phyloP scores from a whole-genome alignment of 768 basidiomycete genomes.

The Boletellus ananas region DNA sequence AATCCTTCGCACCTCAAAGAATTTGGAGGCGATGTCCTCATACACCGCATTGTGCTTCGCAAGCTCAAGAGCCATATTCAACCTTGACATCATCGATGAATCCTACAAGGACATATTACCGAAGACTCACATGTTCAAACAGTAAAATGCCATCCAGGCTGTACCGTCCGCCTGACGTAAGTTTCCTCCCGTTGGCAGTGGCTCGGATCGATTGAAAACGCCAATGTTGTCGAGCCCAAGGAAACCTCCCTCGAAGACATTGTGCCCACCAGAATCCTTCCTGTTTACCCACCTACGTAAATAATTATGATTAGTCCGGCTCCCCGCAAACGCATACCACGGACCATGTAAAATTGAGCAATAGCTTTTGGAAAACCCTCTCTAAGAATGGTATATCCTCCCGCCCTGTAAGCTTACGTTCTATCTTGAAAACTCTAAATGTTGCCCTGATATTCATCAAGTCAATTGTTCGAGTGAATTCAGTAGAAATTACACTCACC shows the following conservation, averaged over 20 bases:
- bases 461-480: background rate
- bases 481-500: conserved; percentile 42
- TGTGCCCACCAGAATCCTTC: conserved; percentile 91
- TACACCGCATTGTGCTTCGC: conserved; percentile 98
- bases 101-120: background rate
- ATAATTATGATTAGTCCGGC: background rate
- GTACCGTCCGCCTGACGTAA: conserved; percentile 98
- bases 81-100: conserved; percentile 42
- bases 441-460: conserved; percentile 62
- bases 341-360: conserved; percentile 96
- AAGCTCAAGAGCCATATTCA: conserved; percentile 95
- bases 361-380: conserved; percentile 95
- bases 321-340: conserved; percentile 10
- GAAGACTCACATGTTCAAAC: conserved; percentile 78
- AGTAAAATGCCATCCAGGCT: conserved; percentile 99
- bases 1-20: conserved; percentile 64
- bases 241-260: conserved; percentile 98
- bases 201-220: conserved; percentile 96
- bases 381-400: conserved; percentile 93
- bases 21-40: conserved; percentile 99
- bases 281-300: conserved; percentile 90
- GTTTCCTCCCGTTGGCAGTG: conserved; percentile 88
- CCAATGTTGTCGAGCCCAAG: conserved; percentile 98
- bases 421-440: conserved; percentile 98
- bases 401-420: conserved; percentile 87